Conservation (phyloP, 257 asterid genomes). For the Cinchona pubescens region DNA sequence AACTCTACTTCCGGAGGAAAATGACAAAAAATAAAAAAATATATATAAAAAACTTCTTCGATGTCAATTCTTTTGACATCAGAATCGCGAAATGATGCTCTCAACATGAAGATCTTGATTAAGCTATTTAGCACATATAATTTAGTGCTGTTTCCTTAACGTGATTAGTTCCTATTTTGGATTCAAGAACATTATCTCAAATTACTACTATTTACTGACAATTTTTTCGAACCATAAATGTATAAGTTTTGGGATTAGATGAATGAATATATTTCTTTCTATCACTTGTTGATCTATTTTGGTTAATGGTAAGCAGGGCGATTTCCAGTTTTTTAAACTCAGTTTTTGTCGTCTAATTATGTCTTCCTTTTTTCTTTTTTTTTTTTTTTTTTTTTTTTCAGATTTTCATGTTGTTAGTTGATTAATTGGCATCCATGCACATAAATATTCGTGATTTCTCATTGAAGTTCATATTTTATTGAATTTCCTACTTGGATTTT, state of each 20-base stretch:
- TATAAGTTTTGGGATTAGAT: not conserved
- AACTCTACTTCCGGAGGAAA: not conserved
- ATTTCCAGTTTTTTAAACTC: not conserved
- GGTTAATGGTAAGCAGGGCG: not conserved
- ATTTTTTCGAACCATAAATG: too few species aligned
- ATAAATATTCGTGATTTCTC: not conserved
- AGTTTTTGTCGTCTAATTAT: not conserved
- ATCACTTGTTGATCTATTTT: not conserved
- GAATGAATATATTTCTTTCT: too few species aligned
- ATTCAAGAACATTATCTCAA: too few species aligned
- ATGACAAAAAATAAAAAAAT: not conserved
- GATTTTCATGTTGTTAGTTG: not conserved
- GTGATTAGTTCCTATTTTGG: not conserved
- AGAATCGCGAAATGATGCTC: not conserved
- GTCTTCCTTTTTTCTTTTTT: too few species aligned
- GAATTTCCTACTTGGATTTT: not conserved
- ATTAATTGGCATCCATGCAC: not conserved
- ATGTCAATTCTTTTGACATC: not conserved
- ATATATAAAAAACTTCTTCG: not conserved
- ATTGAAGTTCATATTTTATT: not conserved
- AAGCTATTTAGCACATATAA: not conserved
- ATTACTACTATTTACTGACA: too few species aligned
- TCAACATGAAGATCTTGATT: not conserved
- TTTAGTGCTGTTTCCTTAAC: not conserved
- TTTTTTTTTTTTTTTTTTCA: not conserved